Evolutionary conservation across 768 basidiomycete species (phyloP).

Genomic region (Bullera alba): DNA sequence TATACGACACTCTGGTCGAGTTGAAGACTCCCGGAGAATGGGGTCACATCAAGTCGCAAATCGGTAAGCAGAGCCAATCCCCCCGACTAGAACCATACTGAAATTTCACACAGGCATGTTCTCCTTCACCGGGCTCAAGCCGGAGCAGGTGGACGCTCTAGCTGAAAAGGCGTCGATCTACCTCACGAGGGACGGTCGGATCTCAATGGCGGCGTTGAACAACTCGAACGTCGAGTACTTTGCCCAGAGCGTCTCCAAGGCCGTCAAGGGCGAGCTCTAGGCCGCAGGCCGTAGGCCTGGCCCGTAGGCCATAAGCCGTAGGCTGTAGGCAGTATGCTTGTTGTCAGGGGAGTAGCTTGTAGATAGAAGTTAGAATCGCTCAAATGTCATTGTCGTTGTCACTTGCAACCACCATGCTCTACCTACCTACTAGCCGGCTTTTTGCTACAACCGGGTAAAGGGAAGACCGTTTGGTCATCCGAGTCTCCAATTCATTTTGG

Average conservation of each 20-base stretch:
- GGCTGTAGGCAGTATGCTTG: no score
- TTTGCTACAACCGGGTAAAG: no score
- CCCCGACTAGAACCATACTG: no score
- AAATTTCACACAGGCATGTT: conserved; percentile 22
- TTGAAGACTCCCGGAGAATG: conserved; percentile 84
- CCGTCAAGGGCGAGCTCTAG: conserved; percentile 46
- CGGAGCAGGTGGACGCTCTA: conserved; percentile 41
- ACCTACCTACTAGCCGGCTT: no score
- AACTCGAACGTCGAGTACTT: conserved; percentile 59
- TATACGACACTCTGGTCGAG: conserved; percentile 56
- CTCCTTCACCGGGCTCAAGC: conserved; percentile 35
- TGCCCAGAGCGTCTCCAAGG: conserved; percentile 45
- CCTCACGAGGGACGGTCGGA: conserved; percentile 54
- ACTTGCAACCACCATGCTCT: no score
- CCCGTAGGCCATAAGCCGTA: no score
- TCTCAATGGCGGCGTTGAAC: conserved; percentile 92
- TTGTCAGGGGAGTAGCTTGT: no score
- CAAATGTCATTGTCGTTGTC: no score
- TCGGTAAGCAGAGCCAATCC: conserved; percentile 64
- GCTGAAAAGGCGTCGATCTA: conserved; percentile 45
- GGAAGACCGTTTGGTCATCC: no score
- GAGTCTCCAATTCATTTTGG: no score
- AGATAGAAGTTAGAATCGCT: no score
- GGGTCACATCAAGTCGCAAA: conserved; percentile 93
- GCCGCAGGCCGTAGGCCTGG: no score